A percentile compares a stretch with the other conserved stretches of the same genome.
phyloP scores from a whole-genome alignment of 2,329 filamentous ascomycete species.

The Blastomyces silverae region DNA sequence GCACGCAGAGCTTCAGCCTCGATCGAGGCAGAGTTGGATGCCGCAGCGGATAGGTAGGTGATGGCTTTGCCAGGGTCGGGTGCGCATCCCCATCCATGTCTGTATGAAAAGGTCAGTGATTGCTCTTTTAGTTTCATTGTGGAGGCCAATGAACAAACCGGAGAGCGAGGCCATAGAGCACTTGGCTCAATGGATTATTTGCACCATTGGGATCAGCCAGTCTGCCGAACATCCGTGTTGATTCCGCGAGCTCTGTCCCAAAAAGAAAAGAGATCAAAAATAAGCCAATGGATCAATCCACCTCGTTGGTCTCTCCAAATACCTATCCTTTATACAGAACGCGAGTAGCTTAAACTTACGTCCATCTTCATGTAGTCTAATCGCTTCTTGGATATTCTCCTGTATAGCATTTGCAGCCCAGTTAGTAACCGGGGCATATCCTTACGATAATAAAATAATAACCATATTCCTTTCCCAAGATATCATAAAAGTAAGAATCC shows the following conservation, averaged over 20 bases:
- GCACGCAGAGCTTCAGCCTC: slow-evolving; percentile 79
- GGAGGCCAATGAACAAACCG: slow-evolving; percentile 50
- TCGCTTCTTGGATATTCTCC: slow-evolving; percentile 84
- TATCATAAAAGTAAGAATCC: neutral
- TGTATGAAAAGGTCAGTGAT: slow-evolving; percentile 35
- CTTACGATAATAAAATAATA: neutral
- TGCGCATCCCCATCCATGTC: slow-evolving; percentile 87
- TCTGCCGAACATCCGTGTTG: slow-evolving; percentile 76
- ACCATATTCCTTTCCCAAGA: neutral
- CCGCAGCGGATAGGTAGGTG: slow-evolving; percentile 77
- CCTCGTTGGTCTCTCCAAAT: neutral
- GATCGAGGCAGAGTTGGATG: slow-evolving; percentile 79
- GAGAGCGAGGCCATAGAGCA: slow-evolving; percentile 86
- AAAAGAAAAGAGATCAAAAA: slow-evolving; percentile 9
- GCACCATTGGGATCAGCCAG: slow-evolving; percentile 76
- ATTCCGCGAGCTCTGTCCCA: slow-evolving; percentile 58
- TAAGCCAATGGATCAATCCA: slow-evolving; percentile 14
- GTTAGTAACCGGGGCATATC: slow-evolving; percentile 1
- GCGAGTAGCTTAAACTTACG: slow-evolving; percentile 32
- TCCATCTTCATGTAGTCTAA: slow-evolving; percentile 80
- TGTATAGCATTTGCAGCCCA: slow-evolving; percentile 20
- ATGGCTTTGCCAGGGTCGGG: slow-evolving; percentile 67
- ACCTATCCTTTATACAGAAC: neutral
- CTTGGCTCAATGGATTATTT: slow-evolving; percentile 91
- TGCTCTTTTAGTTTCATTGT: slow-evolving; percentile 11